Conservation (phyloP, 1,139 yeast genomes). For the Geotrichum candidum region DNA sequence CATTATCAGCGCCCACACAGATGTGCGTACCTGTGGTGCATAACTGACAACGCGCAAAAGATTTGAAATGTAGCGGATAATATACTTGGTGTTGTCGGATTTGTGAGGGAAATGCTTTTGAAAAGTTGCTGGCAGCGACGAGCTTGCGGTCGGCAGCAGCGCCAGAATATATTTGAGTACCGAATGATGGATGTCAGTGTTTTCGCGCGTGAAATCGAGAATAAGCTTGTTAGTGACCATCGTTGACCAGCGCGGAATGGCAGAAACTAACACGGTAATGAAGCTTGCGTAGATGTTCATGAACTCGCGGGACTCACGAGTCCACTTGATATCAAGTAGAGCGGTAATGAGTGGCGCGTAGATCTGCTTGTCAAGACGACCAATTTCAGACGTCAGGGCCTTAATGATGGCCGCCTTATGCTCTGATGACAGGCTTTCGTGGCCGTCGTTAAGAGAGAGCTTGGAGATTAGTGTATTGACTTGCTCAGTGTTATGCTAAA, state of each 20-base stretch:
- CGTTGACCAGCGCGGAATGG: constrained; percentile 82
- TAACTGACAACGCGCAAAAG: constrained; percentile 55
- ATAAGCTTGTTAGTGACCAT: constrained; percentile 69
- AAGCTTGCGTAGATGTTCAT: constrained; percentile 59
- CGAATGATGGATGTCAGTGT: constrained; percentile 57
- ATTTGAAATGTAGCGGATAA: constrained; percentile 62
- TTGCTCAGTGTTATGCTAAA: constrained; percentile 39
- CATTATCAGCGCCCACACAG: constrained; percentile 72
- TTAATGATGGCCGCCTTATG: constrained; percentile 44
- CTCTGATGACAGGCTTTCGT: constrained; percentile 40
- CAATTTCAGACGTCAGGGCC: constrained; percentile 47
- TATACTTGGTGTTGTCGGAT: constrained; percentile 48
- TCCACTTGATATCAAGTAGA: constrained; percentile 56
- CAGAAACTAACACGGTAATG: constrained; percentile 70
- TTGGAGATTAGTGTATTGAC: constrained; percentile 44
- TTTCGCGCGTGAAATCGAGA: constrained; percentile 46
- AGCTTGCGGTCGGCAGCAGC: constrained; percentile 75
- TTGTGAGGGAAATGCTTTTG: constrained; percentile 72
- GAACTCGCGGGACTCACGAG: constrained; percentile 39
- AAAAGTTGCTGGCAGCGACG: constrained; percentile 55
- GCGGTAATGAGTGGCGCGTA: constrained; percentile 45
- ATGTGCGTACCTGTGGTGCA: constrained; percentile 61
- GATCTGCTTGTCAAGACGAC: constrained; percentile 44
- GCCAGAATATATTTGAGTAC: constrained; percentile 57
- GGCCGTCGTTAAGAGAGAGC: constrained; percentile 40